These are phyloP conservation scores for Colletotrichum horii DNA, from an alignment of 2,329 filamentous ascomycete species.

Conservation along the genomic window DNA sequence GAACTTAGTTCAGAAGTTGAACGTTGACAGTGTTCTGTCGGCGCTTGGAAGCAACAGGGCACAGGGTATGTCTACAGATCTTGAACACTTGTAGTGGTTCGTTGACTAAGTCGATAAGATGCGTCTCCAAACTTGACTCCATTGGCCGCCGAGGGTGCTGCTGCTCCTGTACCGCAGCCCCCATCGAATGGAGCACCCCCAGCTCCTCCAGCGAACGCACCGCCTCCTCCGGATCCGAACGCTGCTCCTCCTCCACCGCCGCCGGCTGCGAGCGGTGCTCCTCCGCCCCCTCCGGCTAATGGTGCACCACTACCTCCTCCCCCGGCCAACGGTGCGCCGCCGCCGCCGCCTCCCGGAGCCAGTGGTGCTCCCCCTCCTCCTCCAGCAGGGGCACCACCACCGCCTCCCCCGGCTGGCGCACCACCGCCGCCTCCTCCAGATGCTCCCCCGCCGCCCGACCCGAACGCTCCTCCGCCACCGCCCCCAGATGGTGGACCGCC, in stretches of 20 bases:
- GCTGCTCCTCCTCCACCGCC: neutral
- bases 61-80: neutral
- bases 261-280: neutral
- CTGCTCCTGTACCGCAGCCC: neutral
- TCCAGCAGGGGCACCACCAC: neutral
- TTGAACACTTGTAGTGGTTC: neutral
- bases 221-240: neutral
- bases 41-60: neutral
- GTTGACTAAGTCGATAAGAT: neutral
- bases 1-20: conserved; percentile 5
- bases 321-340: neutral
- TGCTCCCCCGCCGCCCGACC: neutral
- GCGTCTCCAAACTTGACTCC: neutral
- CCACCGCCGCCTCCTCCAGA: neutral
- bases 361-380: neutral
- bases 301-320: neutral
- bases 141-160: conserved; percentile 3
- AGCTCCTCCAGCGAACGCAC: neutral
- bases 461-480: neutral
- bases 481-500: neutral
- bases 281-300: neutral
- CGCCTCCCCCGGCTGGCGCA: neutral
- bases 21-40: neutral
- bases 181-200: neutral
- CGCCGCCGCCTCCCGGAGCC: neutral